Percentiles rank a stretch among this genome's conserved stretches.
Evolutionary conservation across 768 basidiomycete genomes (phyloP).

Genomic region (Lactarius hengduanensis): DNA sequence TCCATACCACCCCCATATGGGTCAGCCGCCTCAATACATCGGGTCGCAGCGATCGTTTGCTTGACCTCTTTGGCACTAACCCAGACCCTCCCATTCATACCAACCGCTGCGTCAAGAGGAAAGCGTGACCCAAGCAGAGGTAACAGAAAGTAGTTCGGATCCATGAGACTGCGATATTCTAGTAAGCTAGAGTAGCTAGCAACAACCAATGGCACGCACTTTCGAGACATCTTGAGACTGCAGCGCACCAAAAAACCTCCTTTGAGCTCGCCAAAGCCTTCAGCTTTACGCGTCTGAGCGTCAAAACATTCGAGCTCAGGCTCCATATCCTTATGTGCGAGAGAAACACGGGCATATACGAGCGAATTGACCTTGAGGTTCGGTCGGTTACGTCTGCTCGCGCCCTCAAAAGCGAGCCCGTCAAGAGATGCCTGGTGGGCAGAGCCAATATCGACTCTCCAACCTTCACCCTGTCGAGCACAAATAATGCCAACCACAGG

Average conservation of each 20-base stretch:
- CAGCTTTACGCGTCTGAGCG: slow-evolving; percentile 86
- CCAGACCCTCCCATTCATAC: slow-evolving; percentile 93
- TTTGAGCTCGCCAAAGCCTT: slow-evolving; percentile 92
- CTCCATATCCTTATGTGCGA: slow-evolving; percentile 97
- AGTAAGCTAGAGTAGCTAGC: slow-evolving; percentile 5
- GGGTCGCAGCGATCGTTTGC: slow-evolving; percentile 70
- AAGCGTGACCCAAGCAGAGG: slow-evolving; percentile 77
- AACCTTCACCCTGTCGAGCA: slow-evolving; percentile 84
- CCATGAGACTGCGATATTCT: slow-evolving; percentile 56
- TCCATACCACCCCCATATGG: slow-evolving; percentile 67
- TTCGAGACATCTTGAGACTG: slow-evolving; percentile 81
- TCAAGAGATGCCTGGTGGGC: slow-evolving; percentile 86
- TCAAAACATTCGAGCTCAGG: slow-evolving; percentile 97
- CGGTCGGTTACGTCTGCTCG: slow-evolving; percentile 91
- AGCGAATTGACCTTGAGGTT: slow-evolving; percentile 94
- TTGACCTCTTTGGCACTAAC: slow-evolving; percentile 69
- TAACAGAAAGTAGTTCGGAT: slow-evolving; percentile 79
- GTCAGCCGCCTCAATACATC: slow-evolving; percentile 82
- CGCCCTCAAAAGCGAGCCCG: slow-evolving; percentile 92
- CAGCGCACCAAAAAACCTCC: slow-evolving; percentile 82
- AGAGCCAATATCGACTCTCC: slow-evolving; percentile 90
- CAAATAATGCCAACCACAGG: slow-evolving; percentile 82
- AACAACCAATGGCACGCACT: slow-evolving; percentile 50
- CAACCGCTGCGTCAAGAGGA: slow-evolving; percentile 85
- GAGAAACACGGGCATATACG: slow-evolving; percentile 88